Base-by-base conservation (phyloP, 192 early-diverging fungal species). In the Backusella tuberculispora region DNA sequence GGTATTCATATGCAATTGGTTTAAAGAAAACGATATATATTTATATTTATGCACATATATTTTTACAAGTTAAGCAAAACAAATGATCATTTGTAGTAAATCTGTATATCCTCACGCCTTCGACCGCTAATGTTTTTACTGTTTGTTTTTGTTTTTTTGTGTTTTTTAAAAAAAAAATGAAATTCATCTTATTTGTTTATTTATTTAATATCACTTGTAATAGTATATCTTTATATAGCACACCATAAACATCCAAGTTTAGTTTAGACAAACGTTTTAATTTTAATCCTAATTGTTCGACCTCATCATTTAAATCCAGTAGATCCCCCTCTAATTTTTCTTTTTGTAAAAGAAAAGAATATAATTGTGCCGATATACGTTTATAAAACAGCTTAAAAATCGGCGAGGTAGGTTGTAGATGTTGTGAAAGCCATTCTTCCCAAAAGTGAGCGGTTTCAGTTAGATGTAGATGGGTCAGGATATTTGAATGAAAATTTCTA, bases 351-450 rank as follows among this genome's bases (percentile, higher is more conserved):
- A 60, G 53, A 60, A 19, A 60, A 19, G 9, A 60, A 8, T 26
- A 44, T 37, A 29, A n/a, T 34, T 24, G 44, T 17, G 43, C 44
- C 2, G 53, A 60, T 9, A 69, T 43, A 21, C 74, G 74, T 4
- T 75, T 45, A 60, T 75, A 63, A 17, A 75, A 42, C 5, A 75
- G 17, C 24, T 41, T 41, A 67, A 69, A 75, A 34, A 75, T 46
- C 14, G 45, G 8, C 6, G 74, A 75, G n/a, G 65, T 64, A 15
- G 41, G 40, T 40, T 69, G 50, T 6, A 71, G 69, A 48, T 76
- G 60, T 14, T 76, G 75, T 9, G 43, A 60, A 13, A 76, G 40
- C 75, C 74, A 75, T 38, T 68, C 40, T 0, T 47, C 67, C 74
- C 74, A 75, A n/a, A 66, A 75, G 8, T 47, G 41, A 19, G 74